Conservation (phyloP, 768 basidiomycete species). For the Mycena vulgaris region DNA sequence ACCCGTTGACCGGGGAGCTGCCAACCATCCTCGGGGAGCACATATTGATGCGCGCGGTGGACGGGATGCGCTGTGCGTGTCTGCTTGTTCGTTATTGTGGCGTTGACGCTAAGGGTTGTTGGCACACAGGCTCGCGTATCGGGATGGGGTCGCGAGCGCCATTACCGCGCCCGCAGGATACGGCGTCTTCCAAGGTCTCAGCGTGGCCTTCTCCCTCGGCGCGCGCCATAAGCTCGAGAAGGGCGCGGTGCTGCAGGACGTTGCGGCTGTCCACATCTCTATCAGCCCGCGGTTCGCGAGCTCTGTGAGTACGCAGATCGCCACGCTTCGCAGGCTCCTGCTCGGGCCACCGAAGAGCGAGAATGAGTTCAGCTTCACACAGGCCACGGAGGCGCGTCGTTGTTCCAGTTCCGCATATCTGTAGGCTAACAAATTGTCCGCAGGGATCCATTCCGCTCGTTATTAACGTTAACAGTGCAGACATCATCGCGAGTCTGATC, state of each 20-base stretch:
- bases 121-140: slow-evolving; percentile 74
- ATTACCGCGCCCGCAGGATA: slow-evolving; percentile 68
- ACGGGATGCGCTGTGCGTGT: slow-evolving; percentile 68
- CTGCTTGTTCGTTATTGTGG: background rate
- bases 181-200: slow-evolving; percentile 71
- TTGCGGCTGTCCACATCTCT: slow-evolving; percentile 73
- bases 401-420: background rate
- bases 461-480: slow-evolving; percentile 74
- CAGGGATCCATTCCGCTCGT: slow-evolving; percentile 75
- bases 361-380: slow-evolving; percentile 57
- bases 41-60: slow-evolving; percentile 68
- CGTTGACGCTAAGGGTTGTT: slow-evolving; percentile 7
- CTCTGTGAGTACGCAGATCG: background rate
- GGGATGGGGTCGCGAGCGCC: slow-evolving; percentile 73
- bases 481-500: slow-evolving; percentile 78
- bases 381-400: slow-evolving; percentile 60
- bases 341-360: slow-evolving; percentile 56
- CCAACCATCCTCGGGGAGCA: slow-evolving; percentile 62
- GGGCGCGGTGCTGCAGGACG: slow-evolving; percentile 73
- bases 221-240: slow-evolving; percentile 68
- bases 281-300: slow-evolving; percentile 64
- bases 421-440: background rate
- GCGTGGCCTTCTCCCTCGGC: slow-evolving; percentile 71
- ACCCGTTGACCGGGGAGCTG: slow-evolving; percentile 58
- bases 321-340: slow-evolving; percentile 52